Percentiles rank a stretch among this genome's conserved stretches.
These are phyloP conservation scores for Trifolium fragiferum DNA, from an alignment of 306 rosid species.

Conservation along the genomic window DNA sequence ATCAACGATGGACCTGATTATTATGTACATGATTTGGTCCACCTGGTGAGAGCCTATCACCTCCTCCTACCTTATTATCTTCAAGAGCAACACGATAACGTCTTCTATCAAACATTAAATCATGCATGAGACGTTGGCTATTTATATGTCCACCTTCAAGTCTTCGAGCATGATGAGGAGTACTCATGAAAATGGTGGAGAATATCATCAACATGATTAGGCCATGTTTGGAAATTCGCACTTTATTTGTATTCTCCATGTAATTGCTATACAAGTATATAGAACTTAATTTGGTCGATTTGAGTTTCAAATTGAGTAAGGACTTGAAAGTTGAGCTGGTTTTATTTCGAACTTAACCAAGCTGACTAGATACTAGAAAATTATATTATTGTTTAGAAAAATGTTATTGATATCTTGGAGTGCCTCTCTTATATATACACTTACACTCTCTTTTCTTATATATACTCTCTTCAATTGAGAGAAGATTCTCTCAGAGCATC, in stretches of 20 bases:
- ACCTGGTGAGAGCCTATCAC: conserved; percentile 42
- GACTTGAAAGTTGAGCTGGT: not conserved
- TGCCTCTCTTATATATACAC: no score
- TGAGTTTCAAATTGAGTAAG: not conserved
- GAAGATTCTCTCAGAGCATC: no score
- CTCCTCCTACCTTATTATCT: conserved; percentile 34
- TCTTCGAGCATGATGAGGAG: conserved; percentile 37
- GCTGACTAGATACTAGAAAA: not conserved
- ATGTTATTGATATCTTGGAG: no score
- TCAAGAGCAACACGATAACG: conserved; percentile 4
- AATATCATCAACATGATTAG: conserved; percentile 33
- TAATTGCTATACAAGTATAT: not conserved
- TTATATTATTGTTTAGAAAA: no score
- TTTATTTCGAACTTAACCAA: not conserved
- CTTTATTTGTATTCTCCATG: conserved; percentile 29
- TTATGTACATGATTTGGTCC: conserved; percentile 53
- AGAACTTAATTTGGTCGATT: no score
- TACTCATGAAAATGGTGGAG: conserved; percentile 4
- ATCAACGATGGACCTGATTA: conserved; percentile 37
- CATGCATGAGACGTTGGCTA: conserved; percentile 41
- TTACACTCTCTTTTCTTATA: no score
- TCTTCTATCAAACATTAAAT: conserved; percentile 33
- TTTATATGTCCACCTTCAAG: conserved; percentile 30
- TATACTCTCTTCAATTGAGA: no score
- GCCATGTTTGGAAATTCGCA: not conserved